Percentiles rank a stretch among this genome's conserved stretches.
Evolutionary conservation across 306 rosid species (phyloP).

Genomic region (Vicia faba): DNA sequence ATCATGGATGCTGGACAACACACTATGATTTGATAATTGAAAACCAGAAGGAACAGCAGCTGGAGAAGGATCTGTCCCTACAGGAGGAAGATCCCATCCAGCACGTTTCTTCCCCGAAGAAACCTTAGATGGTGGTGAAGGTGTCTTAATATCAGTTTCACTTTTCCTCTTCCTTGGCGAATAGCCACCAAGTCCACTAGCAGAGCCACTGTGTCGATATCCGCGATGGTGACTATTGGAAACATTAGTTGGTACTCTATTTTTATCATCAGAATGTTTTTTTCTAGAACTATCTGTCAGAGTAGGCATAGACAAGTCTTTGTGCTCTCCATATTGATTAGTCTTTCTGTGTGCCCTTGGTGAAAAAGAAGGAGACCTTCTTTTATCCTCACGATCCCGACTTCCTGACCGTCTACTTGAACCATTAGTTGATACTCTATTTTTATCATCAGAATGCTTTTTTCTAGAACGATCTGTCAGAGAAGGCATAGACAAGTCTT

Average conservation of each 20-base stretch:
- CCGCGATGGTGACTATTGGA: slow-evolving; percentile 65
- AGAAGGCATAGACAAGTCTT: slow-evolving; percentile 47
- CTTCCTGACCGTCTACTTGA: slow-evolving; percentile 58
- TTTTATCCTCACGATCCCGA: slow-evolving; percentile 54
- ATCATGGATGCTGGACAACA: slow-evolving; percentile 53
- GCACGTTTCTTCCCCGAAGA: slow-evolving; percentile 74
- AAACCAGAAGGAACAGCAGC: slow-evolving; percentile 54
- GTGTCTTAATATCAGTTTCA: slow-evolving; percentile 77
- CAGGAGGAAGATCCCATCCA: slow-evolving; percentile 78
- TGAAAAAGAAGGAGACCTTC: slow-evolving; percentile 59
- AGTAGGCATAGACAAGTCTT: slow-evolving; percentile 47
- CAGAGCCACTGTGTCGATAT: slow-evolving; percentile 53
- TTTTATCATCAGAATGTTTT: slow-evolving; percentile 59
- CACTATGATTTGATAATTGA: slow-evolving; percentile 48
- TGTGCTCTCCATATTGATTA: slow-evolving; percentile 42
- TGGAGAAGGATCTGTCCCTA: slow-evolving; percentile 51
- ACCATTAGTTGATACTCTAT: slow-evolving; percentile 7
- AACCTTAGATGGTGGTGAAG: slow-evolving; percentile 76
- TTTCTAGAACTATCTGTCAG: slow-evolving; percentile 57
- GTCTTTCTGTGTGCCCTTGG: slow-evolving; percentile 50
- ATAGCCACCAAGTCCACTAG: slow-evolving; percentile 95
- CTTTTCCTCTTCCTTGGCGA: slow-evolving; percentile 93
- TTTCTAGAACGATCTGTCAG: slow-evolving; percentile 57
- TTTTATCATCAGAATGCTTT: slow-evolving; percentile 51
- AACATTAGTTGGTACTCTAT: slow-evolving; percentile 61